Base-by-base conservation (phyloP, 441 rosid genomes). In the Corymbia citriodora region DNA sequence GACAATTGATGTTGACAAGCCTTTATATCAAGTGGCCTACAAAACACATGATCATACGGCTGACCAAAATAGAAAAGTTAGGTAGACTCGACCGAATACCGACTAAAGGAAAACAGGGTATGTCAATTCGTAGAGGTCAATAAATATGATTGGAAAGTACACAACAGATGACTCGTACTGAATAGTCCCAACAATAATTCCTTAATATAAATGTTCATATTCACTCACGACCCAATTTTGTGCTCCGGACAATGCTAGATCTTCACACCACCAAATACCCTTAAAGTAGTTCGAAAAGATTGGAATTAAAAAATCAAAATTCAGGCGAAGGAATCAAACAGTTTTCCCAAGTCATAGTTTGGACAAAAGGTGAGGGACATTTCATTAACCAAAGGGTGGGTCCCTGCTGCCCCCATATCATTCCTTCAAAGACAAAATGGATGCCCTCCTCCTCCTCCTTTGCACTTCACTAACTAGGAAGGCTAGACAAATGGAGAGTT, bases 341-440 rank as follows among this genome's bases (percentile, higher is more conserved):
- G 65, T 13, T 79, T 40, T 45, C 12, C n/a, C 52, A 40, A 79
- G 85, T 13, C 45, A 45, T 79, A 79, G 29, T 79, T 21, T 12
- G 85, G 85, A 79, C 85, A 79, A 23, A 79, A 40, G 85, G 50
- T 45, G 52, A 79, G 52, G 85, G 85, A 45, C 85, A 23, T 48
- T 23, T 12, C 18, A 79, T 79, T 79, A 45, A 45, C 23, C 85
- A 45, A 79, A 79, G 8, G 85, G 49, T 45, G 85, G 52, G 52
- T n/a, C 95, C 94, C 93, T 90, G 91, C 65, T 92, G 94, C 90
- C 90, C 90, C 88, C 90, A 59, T 50, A 72, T 92, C 89, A 81
- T 52, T 16, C 82, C 89, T 88, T 68, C 89, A 90, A 70, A 59
- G 90, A 89, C 93, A 21, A 91, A 90, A 91, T 19, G 87, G 89